These are phyloP conservation scores for Fusarium illudens DNA, from an alignment of 2,329 filamentous ascomycete species.

Conservation along the genomic window DNA sequence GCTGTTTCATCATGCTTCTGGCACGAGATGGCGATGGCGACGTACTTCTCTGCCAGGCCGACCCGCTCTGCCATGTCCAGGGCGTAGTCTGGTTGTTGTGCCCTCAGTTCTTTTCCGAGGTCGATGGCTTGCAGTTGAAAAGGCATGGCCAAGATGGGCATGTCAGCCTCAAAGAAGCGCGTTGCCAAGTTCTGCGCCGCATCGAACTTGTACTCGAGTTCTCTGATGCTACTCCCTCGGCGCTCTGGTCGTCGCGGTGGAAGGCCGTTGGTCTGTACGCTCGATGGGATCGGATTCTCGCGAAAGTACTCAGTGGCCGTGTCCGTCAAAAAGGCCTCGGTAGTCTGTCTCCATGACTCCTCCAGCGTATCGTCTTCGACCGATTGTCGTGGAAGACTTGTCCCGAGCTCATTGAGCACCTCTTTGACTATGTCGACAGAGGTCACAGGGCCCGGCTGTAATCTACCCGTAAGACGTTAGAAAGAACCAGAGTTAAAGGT, in stretches of 20 bases:
- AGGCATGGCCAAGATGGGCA: neutral
- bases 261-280: neutral
- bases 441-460: neutral
- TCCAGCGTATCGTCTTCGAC: neutral
- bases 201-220: neutral
- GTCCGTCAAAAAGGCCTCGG: neutral
- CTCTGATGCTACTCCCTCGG: neutral
- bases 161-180: neutral
- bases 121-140: neutral
- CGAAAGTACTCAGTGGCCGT: neutral
- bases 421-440: neutral
- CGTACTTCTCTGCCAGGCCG: neutral
- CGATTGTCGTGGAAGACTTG: neutral
- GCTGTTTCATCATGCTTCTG: neutral
- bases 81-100: neutral
- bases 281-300: neutral
- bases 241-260: neutral
- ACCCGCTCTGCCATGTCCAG: neutral
- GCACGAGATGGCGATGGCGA: neutral
- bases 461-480: neutral
- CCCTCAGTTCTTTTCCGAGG: neutral
- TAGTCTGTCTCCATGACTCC: neutral
- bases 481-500: neutral
- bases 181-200: neutral
- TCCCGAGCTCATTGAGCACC: neutral